Evolutionary conservation across 208 protist species (phyloP), one percentile per base, ranked within the genome.

Genomic region (Wallacemonas sp.): DNA sequence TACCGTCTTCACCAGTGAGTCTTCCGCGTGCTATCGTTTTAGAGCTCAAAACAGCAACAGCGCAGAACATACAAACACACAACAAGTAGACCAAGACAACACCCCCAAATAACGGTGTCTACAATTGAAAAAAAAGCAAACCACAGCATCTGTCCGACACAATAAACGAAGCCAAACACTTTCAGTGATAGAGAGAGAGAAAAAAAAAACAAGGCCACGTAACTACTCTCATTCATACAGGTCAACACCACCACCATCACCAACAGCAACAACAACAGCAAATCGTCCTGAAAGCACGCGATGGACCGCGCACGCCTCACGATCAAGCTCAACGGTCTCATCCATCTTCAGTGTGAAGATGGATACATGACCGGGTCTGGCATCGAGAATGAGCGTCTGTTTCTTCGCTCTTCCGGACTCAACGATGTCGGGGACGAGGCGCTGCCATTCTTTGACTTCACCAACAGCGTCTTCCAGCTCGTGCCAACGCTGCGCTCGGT

Each of bases 261-360:
- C 11, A n/a, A 17, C 26, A 63, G 3, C 17, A n/a, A 60, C 36
- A 44, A 4, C 33, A 60, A 14, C 36, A 41, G 36, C 36, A 41
- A 41, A 41, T n/a, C n/a, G n/a, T n/a, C n/a, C n/a, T n/a, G n/a
- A 41, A 41, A 41, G 6, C 36, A 41, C 9, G 9, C 36, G 38
- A 89, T 89, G 80, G 80, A 87, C 36, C 82, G 82, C 51, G 80
- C 62, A 28, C 79, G 74, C 17, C 59, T 71, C 12, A 71, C 71
- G 8, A 63, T 93, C 12, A 84, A 81, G 54, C 79, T 86, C 46
- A 72, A 77, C 33, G 72, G 77, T 0, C 72, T 88, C 63, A 66
- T 89, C 26, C 77, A 83, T 56, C 70, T 93, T 28, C 79, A 80
- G 45, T 93, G 86, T 67, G 61, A 68, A 17, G 76, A 93, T 41